phyloP scores from a whole-genome alignment of 345 rosid genomes.

The Eucalyptus pauciflora region DNA sequence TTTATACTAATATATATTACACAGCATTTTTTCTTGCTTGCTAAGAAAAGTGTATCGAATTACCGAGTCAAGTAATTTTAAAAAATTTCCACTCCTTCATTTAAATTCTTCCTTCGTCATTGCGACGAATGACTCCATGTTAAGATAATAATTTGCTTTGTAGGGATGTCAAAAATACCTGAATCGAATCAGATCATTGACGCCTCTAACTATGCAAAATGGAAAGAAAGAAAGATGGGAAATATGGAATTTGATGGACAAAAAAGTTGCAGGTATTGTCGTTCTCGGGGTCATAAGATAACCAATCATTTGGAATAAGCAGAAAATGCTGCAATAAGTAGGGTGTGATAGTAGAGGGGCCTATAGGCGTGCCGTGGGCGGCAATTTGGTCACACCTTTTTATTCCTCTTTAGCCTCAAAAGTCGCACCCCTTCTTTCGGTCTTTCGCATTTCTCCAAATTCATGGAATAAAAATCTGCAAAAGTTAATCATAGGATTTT shows the following conservation, averaged over 20 bases:
- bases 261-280: not conserved
- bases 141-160: not conserved
- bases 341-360: not conserved
- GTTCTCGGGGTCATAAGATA: not conserved
- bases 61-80: not conserved
- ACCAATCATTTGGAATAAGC: not conserved
- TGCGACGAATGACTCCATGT: not conserved
- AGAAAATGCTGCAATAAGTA: not conserved
- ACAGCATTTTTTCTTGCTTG: fast-evolving
- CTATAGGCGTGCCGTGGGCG: constrained; percentile 1
- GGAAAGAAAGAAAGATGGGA: not conserved
- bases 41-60: not conserved
- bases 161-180: not conserved
- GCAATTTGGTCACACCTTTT: not conserved
- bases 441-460: not conserved
- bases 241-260: not conserved
- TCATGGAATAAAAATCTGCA: not conserved
- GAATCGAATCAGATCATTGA: not conserved
- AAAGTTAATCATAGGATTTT: not conserved
- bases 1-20: not conserved
- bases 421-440: not conserved
- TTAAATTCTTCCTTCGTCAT: not conserved
- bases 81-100: not conserved
- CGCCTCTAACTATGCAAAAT: not conserved
- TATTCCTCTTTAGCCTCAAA: not conserved